phyloP scores from a whole-genome alignment of 331 rosid species.

The Quercus lobata region DNA sequence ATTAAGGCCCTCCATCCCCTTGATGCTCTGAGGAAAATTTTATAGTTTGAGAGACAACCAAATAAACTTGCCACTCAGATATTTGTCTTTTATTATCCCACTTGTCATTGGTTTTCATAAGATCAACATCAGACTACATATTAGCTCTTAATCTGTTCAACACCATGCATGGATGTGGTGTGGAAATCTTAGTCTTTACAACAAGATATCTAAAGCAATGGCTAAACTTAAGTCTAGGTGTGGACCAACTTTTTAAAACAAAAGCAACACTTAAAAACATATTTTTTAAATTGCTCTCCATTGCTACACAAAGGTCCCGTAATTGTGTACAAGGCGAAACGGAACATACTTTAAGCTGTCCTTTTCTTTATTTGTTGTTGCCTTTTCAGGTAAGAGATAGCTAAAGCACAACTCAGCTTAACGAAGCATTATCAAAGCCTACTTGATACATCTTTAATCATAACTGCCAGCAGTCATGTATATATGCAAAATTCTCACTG shows the following conservation, averaged over 20 bases:
- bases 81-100: neutral
- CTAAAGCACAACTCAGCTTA: neutral
- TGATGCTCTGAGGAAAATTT: neutral
- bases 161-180: neutral
- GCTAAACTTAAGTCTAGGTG: neutral
- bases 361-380: neutral
- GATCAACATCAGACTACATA: neutral
- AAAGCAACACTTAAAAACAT: neutral
- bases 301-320: neutral
- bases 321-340: neutral
- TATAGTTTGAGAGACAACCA: neutral
- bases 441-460: neutral
- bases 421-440: neutral
- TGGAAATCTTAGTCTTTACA: neutral
- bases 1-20: neutral
- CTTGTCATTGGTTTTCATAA: neutral
- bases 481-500: neutral
- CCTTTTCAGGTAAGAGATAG: no score
- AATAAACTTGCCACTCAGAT: neutral
- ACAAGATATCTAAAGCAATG: neutral
- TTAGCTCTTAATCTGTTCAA: neutral
- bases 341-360: neutral
- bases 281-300: neutral
- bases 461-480: neutral
- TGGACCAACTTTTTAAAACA: neutral